These are phyloP conservation scores for Xylariaceae sp. DNA, from an alignment of 2,329 filamentous ascomycete genomes.

Conservation along the genomic window DNA sequence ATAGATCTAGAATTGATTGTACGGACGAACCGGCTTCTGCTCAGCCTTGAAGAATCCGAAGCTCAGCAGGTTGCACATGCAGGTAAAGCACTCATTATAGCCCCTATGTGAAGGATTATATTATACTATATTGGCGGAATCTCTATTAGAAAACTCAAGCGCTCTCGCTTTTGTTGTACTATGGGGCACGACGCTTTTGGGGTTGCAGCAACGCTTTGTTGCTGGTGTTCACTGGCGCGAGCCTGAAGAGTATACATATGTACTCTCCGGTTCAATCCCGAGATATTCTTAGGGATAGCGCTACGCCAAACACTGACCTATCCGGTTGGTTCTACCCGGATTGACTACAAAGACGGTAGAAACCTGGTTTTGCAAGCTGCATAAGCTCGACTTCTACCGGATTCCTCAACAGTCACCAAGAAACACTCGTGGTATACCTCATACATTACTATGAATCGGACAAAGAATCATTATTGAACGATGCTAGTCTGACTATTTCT, in stretches of 20 bases:
- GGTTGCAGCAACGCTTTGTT: conserved; percentile 7
- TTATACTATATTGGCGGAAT: conserved; percentile 1
- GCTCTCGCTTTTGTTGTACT: neutral
- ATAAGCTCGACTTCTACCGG: conserved; percentile 16
- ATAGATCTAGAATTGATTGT: conserved; percentile 68
- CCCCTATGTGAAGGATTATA: conserved; percentile 39
- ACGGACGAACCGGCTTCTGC: conserved; percentile 65
- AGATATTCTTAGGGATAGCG: neutral
- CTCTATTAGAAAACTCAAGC: too few species aligned
- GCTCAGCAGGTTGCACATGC: conserved; percentile 63
- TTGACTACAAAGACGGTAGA: conserved; percentile 13
- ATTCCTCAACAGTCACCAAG: conserved; percentile 10
- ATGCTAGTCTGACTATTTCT: conserved; percentile 12
- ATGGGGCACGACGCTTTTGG: conserved; percentile 4
- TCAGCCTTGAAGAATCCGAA: conserved; percentile 69
- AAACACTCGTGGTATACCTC: neutral
- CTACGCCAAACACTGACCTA: conserved; percentile 18
- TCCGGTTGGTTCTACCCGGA: conserved; percentile 7
- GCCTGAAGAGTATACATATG: neutral
- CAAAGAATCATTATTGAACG: neutral
- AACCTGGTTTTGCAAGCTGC: conserved; percentile 22
- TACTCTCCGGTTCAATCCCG: conserved; percentile 17
- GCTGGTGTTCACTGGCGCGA: conserved; percentile 20
- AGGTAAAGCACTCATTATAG: conserved; percentile 72
- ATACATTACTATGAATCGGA: conserved; percentile 5